phyloP scores from a whole-genome alignment of 2,329 filamentous ascomycete genomes.

The Penicillium brevicompactum region DNA sequence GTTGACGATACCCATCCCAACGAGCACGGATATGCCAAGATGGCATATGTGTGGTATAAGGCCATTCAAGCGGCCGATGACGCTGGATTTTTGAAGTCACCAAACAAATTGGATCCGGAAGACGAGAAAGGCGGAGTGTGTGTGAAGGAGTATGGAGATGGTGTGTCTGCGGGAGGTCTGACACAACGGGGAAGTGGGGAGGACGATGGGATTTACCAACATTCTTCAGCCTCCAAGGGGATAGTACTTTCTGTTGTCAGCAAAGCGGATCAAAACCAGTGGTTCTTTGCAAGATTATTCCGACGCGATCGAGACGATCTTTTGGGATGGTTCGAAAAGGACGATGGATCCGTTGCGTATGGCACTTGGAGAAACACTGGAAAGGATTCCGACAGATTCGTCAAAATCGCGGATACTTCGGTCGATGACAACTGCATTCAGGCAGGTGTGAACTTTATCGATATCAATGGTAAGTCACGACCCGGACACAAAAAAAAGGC shows the following conservation, averaged over 20 bases:
- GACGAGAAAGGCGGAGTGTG: constrained; percentile 4
- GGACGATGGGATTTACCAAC: constrained; percentile 34
- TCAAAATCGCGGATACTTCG: neutral
- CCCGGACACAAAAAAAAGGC: neutral
- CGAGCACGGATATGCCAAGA: constrained; percentile 14
- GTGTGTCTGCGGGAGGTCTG: constrained; percentile 21
- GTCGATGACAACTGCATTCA: neutral
- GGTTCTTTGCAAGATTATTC: constrained; percentile 6
- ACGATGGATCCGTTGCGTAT: neutral
- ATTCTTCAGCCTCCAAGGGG: constrained; percentile 15
- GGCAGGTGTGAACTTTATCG: constrained; percentile 16
- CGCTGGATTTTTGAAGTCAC: neutral
- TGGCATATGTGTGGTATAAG: constrained; percentile 14
- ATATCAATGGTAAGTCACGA: constrained; percentile 26
- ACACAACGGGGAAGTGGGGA: constrained; percentile 32
- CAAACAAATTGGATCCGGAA: neutral
- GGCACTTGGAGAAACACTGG: neutral
- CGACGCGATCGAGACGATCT: neutral
- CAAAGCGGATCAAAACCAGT: neutral
- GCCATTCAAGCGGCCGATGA: constrained; percentile 2
- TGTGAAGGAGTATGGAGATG: constrained; percentile 24
- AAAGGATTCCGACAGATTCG: neutral
- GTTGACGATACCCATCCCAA: constrained; percentile 12
- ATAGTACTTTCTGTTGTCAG: constrained; percentile 5
- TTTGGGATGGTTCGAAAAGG: neutral